Evolutionary conservation across 805 yeast species (phyloP).

Genomic region (Kodamaea sagamina): DNA sequence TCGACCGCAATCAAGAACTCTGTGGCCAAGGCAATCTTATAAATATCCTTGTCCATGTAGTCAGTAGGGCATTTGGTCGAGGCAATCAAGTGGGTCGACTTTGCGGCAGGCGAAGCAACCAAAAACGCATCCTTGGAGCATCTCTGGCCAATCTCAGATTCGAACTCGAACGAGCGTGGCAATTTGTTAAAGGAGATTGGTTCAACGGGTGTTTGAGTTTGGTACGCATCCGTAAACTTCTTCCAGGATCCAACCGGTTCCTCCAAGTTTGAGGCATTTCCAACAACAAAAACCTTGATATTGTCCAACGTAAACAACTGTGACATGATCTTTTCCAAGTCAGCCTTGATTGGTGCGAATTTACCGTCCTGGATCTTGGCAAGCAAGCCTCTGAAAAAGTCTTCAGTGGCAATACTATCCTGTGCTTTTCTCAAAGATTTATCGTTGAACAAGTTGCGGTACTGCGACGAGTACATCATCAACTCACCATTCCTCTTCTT

Average conservation of each 20-base stretch:
- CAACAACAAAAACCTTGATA: conserved; percentile 67
- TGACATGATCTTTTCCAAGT: conserved; percentile 53
- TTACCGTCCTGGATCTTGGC: conserved; percentile 56
- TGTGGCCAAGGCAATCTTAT: conserved; percentile 69
- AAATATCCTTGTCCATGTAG: conserved; percentile 53
- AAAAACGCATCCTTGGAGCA: conserved; percentile 60
- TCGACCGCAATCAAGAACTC: conserved; percentile 84
- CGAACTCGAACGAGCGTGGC: conserved; percentile 55
- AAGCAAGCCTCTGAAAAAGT: conserved; percentile 46
- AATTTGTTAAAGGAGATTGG: conserved; percentile 30
- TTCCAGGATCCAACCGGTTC: conserved; percentile 65
- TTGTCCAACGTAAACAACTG: conserved; percentile 59
- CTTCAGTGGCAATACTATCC: conserved; percentile 67
- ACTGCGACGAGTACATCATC: conserved; percentile 66
- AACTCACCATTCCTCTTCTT: conserved; percentile 61
- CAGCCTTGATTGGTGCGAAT: conserved; percentile 46
- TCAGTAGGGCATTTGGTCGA: conserved; percentile 59
- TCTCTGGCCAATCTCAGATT: conserved; percentile 55
- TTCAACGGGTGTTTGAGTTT: conserved; percentile 7
- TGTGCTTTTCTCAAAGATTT: conserved; percentile 66
- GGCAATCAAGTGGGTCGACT: conserved; percentile 68
- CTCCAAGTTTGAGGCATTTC: conserved; percentile 57
- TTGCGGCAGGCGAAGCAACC: conserved; percentile 79
- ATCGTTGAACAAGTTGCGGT: conserved; percentile 52
- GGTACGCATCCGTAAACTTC: conserved; percentile 23